These are phyloP conservation scores for Musa acuminata DNA, from an alignment of 176 grass and related monocot species.

Conservation along the genomic window DNA sequence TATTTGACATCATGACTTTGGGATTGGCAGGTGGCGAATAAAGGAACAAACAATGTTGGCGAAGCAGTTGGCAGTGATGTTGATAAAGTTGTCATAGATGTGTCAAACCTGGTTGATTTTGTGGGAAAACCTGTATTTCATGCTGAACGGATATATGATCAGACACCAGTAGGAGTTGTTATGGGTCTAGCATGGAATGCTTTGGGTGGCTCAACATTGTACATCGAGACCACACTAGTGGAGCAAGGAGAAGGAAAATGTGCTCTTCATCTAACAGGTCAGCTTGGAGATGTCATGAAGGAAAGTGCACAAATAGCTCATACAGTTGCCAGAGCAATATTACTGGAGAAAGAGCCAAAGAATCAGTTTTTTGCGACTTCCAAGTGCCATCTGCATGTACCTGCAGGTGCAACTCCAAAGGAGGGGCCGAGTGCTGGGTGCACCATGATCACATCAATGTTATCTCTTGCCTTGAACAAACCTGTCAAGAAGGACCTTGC, in stretches of 20 bases:
- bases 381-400: conserved; percentile 89
- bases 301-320: conserved; percentile 97
- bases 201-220: conserved; percentile 90
- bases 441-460: conserved; percentile 85
- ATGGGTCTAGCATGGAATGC: conserved; percentile 97
- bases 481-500: conserved; percentile 83
- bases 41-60: background rate
- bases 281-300: conserved; percentile 99
- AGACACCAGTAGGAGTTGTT: conserved; percentile 86
- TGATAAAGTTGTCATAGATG: conserved; percentile 62
- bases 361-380: conserved; percentile 66
- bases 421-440: conserved; percentile 26
- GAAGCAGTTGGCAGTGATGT: background rate
- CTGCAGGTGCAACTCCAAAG: conserved; percentile 90
- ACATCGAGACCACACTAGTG: conserved; percentile 74
- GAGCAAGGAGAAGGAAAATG: conserved; percentile 88
- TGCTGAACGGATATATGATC: conserved; percentile 84
- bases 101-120: conserved; percentile 66
- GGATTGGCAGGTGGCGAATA: conserved; percentile 1
- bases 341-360: conserved; percentile 49
- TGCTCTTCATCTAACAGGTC: conserved; percentile 72
- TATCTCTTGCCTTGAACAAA: conserved; percentile 75
- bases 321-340: conserved; percentile 75
- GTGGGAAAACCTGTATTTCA: conserved; percentile 98
- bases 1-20: too few relatives aligned